Evolutionary conservation across 139 green algal genomes (phyloP).

Genomic region (Pedinophyceae sp.): DNA sequence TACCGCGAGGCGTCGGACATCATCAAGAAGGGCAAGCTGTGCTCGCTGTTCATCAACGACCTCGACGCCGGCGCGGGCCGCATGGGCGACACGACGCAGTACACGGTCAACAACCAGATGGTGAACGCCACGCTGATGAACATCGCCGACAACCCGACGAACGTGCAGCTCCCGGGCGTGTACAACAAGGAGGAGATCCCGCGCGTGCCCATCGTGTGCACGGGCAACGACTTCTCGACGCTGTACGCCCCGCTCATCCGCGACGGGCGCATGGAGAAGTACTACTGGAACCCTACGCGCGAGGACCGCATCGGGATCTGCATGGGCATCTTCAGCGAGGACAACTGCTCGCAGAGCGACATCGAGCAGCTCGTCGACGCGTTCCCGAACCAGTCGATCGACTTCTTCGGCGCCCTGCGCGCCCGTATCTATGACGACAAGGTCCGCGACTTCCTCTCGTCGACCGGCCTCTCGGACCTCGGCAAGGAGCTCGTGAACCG

Average conservation of each 20-base stretch:
- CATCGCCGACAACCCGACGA: conserved; percentile 98
- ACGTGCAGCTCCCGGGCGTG: conserved; percentile 94
- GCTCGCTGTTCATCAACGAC: conserved; percentile 98
- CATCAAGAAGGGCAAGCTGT: conserved; percentile 99
- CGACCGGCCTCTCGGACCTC: conserved; percentile 75
- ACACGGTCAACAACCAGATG: conserved; percentile 99
- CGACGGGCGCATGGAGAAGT: conserved; percentile 99
- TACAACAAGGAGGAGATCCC: conserved; percentile 87
- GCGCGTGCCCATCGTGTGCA: conserved; percentile 87
- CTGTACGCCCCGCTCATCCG: conserved; percentile 97
- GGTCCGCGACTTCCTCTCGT: conserved; percentile 60
- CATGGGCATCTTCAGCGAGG: conserved; percentile 91
- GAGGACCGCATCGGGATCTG: conserved; percentile 92
- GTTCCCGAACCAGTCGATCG: conserved; percentile 98
- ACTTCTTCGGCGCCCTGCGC: conserved; percentile 96
- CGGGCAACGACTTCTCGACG: conserved; percentile 98
- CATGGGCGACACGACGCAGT: conserved; percentile 94
- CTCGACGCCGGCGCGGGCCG: conserved; percentile 89
- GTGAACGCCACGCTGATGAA: conserved; percentile 99
- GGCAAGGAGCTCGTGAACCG: conserved; percentile 80
- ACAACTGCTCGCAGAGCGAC: conserved; percentile 20
- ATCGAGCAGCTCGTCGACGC: conserved; percentile 62
- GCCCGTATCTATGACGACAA: conserved; percentile 88
- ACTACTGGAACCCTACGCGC: conserved; percentile 93
- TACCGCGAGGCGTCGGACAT: conserved; percentile 93